Percentiles rank a stretch among this genome's conserved stretches.
Evolutionary conservation across 768 basidiomycete genomes (phyloP).

Genomic region (Pleurotus sapidus): DNA sequence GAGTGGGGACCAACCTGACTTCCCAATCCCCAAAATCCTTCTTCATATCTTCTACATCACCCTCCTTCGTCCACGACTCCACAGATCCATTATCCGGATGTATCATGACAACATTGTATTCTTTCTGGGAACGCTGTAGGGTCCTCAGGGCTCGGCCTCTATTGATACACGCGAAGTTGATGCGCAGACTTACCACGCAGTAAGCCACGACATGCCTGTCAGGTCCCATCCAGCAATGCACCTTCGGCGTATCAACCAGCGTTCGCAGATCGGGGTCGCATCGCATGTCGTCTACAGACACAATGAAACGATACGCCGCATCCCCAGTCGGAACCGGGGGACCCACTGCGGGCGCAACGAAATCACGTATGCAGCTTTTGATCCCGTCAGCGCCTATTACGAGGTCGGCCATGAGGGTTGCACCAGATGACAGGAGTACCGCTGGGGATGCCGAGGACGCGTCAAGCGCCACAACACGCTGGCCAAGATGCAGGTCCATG

Average conservation of each 20-base stretch:
- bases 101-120: conserved; percentile 42
- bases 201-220: conserved; percentile 32
- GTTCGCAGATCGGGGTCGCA: conserved; percentile 46
- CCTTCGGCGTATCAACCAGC: conserved; percentile 47
- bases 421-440: conserved; percentile 37
- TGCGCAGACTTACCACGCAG: conserved; percentile 22
- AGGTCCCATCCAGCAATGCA: conserved; percentile 60
- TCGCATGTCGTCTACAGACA: conserved; percentile 41
- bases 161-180: not conserved
- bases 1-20: conserved; percentile 27
- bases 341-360: conserved; percentile 41
- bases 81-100: conserved; percentile 35
- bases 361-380: conserved; percentile 37
- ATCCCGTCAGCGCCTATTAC: conserved; percentile 40
- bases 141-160: not conserved
- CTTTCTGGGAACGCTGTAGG: conserved; percentile 27
- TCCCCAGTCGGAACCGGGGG: conserved; percentile 55
- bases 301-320: conserved; percentile 54
- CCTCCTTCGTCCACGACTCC: conserved; percentile 42
- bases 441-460: conserved; percentile 14
- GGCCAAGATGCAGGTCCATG: conserved; percentile 29
- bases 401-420: conserved; percentile 32
- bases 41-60: conserved; percentile 41
- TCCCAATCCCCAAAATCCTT: conserved; percentile 45
- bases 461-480: conserved; percentile 28